These are phyloP conservation scores for Hortiboletus campestris DNA, from an alignment of 768 basidiomycete genomes.

Conservation along the genomic window DNA sequence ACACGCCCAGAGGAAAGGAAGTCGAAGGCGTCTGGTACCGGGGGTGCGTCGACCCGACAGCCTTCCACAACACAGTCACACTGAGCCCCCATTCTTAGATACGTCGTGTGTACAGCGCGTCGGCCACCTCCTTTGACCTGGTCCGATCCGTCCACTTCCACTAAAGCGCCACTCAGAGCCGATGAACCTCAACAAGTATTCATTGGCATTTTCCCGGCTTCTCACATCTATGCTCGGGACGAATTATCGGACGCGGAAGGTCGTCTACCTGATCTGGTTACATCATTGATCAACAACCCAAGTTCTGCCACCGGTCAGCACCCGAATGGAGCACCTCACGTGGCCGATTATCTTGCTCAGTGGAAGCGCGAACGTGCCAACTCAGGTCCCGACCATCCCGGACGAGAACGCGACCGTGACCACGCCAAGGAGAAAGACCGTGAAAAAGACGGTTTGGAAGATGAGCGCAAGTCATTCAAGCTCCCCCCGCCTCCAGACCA, in stretches of 20 bases:
- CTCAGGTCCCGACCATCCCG: conserved; percentile 25
- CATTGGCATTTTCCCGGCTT: conserved; percentile 92
- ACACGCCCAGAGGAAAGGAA: conserved; percentile 69
- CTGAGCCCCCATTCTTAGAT: conserved; percentile 43
- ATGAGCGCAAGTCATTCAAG: conserved; percentile 62
- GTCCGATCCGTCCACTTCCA: conserved; percentile 53
- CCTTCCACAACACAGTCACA: neutral
- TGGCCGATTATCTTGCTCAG: conserved; percentile 45
- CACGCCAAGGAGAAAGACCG: conserved; percentile 50
- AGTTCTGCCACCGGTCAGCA: conserved; percentile 32
- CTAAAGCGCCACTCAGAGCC: conserved; percentile 52
- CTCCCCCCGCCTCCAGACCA: conserved; percentile 74
- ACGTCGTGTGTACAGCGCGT: conserved; percentile 81
- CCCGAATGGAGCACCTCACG: conserved; percentile 34
- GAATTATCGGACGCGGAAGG: conserved; percentile 87
- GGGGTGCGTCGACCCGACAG: conserved; percentile 59
- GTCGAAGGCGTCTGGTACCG: conserved; percentile 87
- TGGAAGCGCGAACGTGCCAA: conserved; percentile 40
- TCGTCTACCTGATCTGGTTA: conserved; percentile 72
- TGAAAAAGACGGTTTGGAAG: conserved; percentile 64
- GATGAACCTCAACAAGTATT: conserved; percentile 86
- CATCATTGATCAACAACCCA: conserved; percentile 44
- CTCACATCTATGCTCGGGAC: conserved; percentile 84
- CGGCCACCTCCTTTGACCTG: conserved; percentile 65
- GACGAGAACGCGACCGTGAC: conserved; percentile 35